Evolutionary conservation across 768 basidiomycete genomes (phyloP), one percentile per base, ranked within the genome.

Genomic region (Boletus patriciae): DNA sequence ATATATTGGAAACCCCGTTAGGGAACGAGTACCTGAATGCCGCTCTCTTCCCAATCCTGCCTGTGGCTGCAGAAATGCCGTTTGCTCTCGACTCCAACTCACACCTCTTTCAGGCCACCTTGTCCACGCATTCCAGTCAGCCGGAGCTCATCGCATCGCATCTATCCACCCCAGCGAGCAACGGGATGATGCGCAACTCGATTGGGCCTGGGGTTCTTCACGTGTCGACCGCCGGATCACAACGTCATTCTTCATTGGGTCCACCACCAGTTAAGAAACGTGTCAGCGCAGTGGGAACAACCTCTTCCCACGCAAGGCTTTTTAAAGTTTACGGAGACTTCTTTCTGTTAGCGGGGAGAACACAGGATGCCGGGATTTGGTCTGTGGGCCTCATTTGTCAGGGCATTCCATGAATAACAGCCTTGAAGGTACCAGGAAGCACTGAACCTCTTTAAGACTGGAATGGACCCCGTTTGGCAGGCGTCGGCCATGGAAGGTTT

Each of bases 281-380:
- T 36, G 65, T 82, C 58, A 84, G 83, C 62, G 76, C 80, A 43
- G 78, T 86, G 62, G 84, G 87, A 18, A 81, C 83, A 3, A 83
- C 86, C 15, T 88, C 90, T 10, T 88, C 91, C 3, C 90, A 90
- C 72, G 96, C 89, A 25, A 78, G 96, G 54, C 78, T 96, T 37
- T 90, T 85, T 72, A 98, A 96, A 73, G 80, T 95, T 25, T 79
- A 92, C 15, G 96, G 86, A 1, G 94, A 98, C 70, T 81, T 97
- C 62, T 95, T 89, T 73, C 74, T 98, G 18, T 76, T 98, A 25
- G 82, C 92, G 8, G 96, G 97, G n/a, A 79, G 92, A 60, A 82
- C 84, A 37, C 83, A 85, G 47, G 94, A 98, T 66, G 88, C 96
- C 2, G 74, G 79, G 40, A 78, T 88, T 50, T 93, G 93, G 92